Evolutionary conservation across 768 basidiomycete genomes (phyloP), one percentile per base, ranked within the genome.

Genomic region (Cyclocybe cylindracea): DNA sequence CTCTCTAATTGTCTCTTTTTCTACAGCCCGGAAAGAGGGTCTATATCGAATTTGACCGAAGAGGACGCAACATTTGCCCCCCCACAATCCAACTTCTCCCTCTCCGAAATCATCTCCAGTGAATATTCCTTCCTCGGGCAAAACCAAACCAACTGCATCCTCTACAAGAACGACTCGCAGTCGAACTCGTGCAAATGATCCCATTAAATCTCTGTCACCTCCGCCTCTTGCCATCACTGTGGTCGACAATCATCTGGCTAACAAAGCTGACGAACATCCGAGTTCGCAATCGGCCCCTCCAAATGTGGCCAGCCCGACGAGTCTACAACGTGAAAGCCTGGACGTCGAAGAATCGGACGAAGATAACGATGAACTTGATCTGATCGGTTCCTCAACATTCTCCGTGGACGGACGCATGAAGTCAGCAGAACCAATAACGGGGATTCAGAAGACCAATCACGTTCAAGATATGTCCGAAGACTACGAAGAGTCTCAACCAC

Each of bases 361-460:
- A 38, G 61, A 57, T 36, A 45, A 51, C n/a, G 74, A 76, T 50
- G 74, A 77, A 58, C 70, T 77, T 7, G 76, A 77, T 54, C 60
- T 76, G 39, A 65, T 77, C 33, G 67, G 68, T 10, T 56, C 68
- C 3, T 66, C 69, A 43, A 37, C 55, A 11, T 32, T 52, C 32
- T 55, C 58, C 5, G 55, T 54, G 36, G 58, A 60, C 40, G 50
- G 44, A 37, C 24, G 51, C 46, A 36, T 45, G 16, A 31, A 35
- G 32, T 16, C 14, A 10, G 24, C 24, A 24, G 24, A 24, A 24
- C 24, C 24, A 24, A 5, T 24, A 2, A 5, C 24, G 24, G 24
- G 24, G 24, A 24, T 24, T 2, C 24, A 24, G 24, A 41, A 40
- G 16, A 10, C n/a, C 7, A 10, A 14, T 29, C 11, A 18, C 39